Percentiles rank a stretch among this genome's conserved stretches.
Evolutionary conservation across 2,329 filamentous ascomycete species (phyloP).

Genomic region (Sclerotinia trifoliorum): DNA sequence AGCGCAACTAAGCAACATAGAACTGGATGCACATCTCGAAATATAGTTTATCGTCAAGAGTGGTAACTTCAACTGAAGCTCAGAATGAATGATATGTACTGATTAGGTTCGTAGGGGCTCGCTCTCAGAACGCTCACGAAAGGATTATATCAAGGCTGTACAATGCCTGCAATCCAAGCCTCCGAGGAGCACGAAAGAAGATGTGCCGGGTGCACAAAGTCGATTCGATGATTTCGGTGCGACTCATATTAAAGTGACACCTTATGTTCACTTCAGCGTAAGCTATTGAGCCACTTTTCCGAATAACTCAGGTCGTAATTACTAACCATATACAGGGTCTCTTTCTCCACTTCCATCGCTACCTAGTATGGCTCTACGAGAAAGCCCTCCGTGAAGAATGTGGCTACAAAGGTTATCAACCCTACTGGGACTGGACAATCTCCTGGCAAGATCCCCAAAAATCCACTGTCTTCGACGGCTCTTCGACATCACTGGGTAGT

Average conservation of each 20-base stretch:
- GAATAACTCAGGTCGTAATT: too few species aligned
- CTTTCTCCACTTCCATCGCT: conserved; percentile 41
- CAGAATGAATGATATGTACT: background rate
- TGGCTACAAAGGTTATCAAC: conserved; percentile 46
- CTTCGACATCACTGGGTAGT: conserved; percentile 50
- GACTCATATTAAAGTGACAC: conserved; percentile 42
- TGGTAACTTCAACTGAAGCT: background rate
- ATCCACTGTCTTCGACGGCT: conserved; percentile 56
- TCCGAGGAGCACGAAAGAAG: conserved; percentile 39
- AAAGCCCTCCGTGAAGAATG: conserved; percentile 46
- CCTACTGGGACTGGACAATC: conserved; percentile 28
- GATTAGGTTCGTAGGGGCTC: background rate
- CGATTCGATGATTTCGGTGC: conserved; percentile 44
- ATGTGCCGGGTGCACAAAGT: conserved; percentile 30
- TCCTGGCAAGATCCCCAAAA: conserved; percentile 43
- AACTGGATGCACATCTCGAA: background rate
- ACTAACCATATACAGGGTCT: conserved; percentile 14
- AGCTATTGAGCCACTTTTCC: background rate
- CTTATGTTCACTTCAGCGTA: conserved; percentile 35
- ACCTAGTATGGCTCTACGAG: conserved; percentile 46
- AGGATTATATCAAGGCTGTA: conserved; percentile 43
- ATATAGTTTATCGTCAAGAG: conserved; percentile 14
- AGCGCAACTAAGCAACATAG: background rate
- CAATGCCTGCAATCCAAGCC: conserved; percentile 42
- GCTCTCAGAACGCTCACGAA: conserved; percentile 21